These are phyloP conservation scores for Rhipidocladum racemiflorum DNA, from an alignment of 176 grass and related monocot genomes.

Conservation along the genomic window DNA sequence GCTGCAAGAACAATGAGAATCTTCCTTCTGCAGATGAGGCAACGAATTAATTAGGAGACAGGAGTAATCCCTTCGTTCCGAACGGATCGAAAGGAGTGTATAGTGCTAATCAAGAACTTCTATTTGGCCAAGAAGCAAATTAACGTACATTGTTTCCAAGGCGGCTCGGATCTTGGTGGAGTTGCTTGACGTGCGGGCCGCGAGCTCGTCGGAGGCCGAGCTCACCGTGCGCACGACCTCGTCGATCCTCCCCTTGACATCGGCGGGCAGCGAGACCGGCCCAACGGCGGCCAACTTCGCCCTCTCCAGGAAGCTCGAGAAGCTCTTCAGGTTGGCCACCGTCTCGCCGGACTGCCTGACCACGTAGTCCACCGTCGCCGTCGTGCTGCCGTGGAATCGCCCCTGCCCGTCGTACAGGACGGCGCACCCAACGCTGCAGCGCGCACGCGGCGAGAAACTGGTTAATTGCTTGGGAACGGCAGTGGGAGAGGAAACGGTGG, in stretches of 20 bases:
- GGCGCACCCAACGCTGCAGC: conserved; percentile 56
- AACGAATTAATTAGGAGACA: neutral
- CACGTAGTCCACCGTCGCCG: conserved; percentile 62
- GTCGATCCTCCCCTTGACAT: conserved; percentile 61
- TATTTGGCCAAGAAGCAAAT: too few species aligned
- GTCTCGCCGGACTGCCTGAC: conserved; percentile 47
- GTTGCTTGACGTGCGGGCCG: conserved; percentile 59
- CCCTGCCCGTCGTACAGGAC: conserved; percentile 69
- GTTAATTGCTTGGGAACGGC: neutral
- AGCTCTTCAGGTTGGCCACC: conserved; percentile 51
- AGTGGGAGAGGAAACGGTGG: neutral
- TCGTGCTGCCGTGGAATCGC: conserved; percentile 60
- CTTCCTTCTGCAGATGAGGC: conserved; percentile 43
- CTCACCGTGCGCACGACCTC: conserved; percentile 39
- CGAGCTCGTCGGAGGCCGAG: conserved; percentile 46
- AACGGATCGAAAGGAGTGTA: too few species aligned
- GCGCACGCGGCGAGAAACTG: neutral
- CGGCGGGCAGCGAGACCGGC: conserved; percentile 40
- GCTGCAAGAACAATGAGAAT: conserved; percentile 54
- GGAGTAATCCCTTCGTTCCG: neutral
- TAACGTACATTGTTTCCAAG: conserved; percentile 58
- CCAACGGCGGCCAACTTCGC: conserved; percentile 51
- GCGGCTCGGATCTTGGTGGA: conserved; percentile 53
- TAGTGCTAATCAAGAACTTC: neutral
- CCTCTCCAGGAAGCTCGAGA: conserved; percentile 37